phyloP scores from a whole-genome alignment of 768 basidiomycete species.

The Lactarius pseudohatsudake region DNA sequence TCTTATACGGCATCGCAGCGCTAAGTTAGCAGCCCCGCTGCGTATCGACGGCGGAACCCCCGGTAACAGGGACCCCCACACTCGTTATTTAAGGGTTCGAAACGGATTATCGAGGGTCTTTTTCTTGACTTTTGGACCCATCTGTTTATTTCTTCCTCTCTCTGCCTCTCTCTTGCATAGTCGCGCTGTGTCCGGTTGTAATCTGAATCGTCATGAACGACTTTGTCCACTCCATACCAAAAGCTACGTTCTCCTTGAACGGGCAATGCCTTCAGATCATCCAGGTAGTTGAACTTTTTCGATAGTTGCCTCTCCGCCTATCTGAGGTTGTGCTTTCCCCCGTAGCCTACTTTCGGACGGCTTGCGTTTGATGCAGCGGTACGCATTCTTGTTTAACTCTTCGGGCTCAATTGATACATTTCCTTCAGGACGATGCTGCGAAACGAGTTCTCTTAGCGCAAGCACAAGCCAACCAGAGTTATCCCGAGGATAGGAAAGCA shows the following conservation, averaged over 20 bases:
- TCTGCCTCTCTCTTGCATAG: not conserved
- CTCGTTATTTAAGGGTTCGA: not conserved
- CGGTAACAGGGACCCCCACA: not conserved
- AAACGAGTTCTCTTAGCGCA: constrained; percentile 12
- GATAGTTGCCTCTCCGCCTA: not conserved
- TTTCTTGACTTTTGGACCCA: not conserved
- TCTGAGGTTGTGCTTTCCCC: not conserved
- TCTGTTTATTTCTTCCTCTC: not conserved
- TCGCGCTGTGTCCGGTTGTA: not conserved
- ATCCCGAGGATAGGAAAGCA: constrained; percentile 9
- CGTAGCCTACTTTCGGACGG: constrained; percentile 11
- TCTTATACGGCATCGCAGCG: not conserved
- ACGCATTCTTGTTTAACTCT: not conserved
- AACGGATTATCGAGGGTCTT: not conserved
- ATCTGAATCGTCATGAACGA: constrained; percentile 12
- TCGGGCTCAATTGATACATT: not conserved
- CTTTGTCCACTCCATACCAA: constrained; percentile 14
- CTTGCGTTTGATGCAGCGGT: constrained; percentile 14
- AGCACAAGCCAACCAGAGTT: constrained; percentile 14
- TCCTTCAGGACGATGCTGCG: constrained; percentile 6
- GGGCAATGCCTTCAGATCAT: constrained; percentile 15
- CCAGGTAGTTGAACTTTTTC: constrained; percentile 1
- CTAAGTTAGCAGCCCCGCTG: not conserved
- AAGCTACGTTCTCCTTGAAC: constrained; percentile 12
- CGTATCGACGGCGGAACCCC: not conserved